Conservation (phyloP, 495 filamentous ascomycete genomes). For the Podospora didyma region DNA sequence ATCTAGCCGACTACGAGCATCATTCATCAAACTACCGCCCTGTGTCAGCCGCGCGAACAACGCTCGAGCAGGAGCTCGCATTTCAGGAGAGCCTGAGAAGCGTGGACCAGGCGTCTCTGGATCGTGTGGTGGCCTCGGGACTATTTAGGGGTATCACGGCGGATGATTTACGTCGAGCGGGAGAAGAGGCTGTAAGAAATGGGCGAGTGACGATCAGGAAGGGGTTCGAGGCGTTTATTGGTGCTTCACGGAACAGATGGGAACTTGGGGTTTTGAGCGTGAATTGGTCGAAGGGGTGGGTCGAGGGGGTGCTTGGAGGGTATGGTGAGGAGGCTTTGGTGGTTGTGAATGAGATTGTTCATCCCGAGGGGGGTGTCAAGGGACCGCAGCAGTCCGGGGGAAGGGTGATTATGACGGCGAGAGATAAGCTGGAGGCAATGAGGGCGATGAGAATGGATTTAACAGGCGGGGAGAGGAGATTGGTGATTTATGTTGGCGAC, state of each 20-base stretch:
- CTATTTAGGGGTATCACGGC: slow-evolving; percentile 30
- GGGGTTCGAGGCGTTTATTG: neutral
- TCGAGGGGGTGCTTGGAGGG: slow-evolving; percentile 24
- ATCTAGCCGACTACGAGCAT: slow-evolving; percentile 30
- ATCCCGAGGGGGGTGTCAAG: slow-evolving; percentile 16
- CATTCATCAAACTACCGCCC: slow-evolving; percentile 30
- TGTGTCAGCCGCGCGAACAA: slow-evolving; percentile 7
- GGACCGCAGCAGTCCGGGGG: neutral
- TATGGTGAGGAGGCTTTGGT: neutral
- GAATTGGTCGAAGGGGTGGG: slow-evolving; percentile 43
- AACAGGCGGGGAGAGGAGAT: neutral
- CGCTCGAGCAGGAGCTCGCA: slow-evolving; percentile 29
- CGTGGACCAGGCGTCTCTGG: slow-evolving; percentile 33
- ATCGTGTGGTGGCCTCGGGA: slow-evolving; percentile 26
- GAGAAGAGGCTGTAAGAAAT: slow-evolving; percentile 15
- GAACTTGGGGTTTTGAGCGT: slow-evolving; percentile 38
- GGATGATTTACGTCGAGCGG: slow-evolving; percentile 20
- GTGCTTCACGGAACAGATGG: slow-evolving; percentile 22
- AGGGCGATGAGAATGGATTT: neutral
- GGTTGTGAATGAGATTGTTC: slow-evolving; percentile 28
- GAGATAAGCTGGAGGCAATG: neutral
- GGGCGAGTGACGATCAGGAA: neutral
- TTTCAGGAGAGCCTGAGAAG: slow-evolving; percentile 32
- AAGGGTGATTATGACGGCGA: neutral
- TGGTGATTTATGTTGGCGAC: slow-evolving; percentile 31